A percentile compares a stretch with the other conserved stretches of the same genome.
Evolutionary conservation across 192 early-diverging fungal species (phyloP).

Genomic region (Glomus cerebriforme): DNA sequence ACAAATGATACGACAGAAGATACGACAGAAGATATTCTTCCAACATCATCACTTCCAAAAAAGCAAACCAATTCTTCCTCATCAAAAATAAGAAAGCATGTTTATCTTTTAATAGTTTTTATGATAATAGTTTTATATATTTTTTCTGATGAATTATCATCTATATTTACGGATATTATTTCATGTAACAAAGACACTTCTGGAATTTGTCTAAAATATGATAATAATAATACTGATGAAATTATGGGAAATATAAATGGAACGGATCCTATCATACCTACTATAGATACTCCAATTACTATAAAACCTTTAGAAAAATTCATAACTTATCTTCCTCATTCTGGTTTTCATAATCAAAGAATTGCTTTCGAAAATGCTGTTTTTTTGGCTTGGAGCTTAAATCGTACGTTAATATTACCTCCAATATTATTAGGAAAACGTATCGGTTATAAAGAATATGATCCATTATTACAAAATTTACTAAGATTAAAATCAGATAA

Average conservation of each 20-base stretch:
- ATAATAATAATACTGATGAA: neutral
- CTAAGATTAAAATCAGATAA: neutral
- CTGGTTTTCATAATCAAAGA: slow-evolving; percentile 59
- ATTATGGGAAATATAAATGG: neutral
- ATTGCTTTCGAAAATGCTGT: slow-evolving; percentile 53
- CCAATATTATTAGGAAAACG: slow-evolving; percentile 35
- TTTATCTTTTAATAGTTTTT: neutral
- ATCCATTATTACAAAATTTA: neutral
- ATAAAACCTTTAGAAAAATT: slow-evolving; percentile 25
- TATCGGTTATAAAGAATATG: too few relatives aligned
- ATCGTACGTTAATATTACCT: slow-evolving; percentile 57
- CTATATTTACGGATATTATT: neutral
- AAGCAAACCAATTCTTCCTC: neutral
- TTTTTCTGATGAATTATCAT: neutral
- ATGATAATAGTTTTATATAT: neutral
- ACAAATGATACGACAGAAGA: too few relatives aligned
- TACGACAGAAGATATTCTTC: neutral
- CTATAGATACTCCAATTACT: too few relatives aligned
- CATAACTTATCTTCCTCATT: slow-evolving; percentile 54
- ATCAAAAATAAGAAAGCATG: neutral
- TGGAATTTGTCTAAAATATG: neutral
- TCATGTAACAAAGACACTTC: neutral
- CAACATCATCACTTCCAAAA: neutral
- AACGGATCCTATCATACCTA: neutral
- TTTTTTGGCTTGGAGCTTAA: slow-evolving; percentile 46